Base-by-base conservation (phyloP, 2,329 filamentous ascomycete genomes). In the Curvularia eragrostidis region DNA sequence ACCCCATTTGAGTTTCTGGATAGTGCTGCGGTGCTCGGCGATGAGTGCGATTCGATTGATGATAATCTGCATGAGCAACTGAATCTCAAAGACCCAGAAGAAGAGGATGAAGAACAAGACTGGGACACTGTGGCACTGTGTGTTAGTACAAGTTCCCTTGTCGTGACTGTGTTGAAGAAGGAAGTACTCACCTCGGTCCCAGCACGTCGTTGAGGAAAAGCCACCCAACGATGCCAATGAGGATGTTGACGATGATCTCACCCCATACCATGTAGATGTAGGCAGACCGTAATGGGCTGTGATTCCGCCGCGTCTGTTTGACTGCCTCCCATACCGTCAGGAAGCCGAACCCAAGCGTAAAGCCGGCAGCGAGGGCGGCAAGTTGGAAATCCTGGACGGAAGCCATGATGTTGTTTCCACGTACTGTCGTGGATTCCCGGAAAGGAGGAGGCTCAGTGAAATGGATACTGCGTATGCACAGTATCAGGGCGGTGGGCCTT, bases 41-140 rank as follows among this genome's bases (percentile, higher is more conserved):
- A 85, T 79, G 38, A 85, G 77, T 0, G 79, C 76, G 21, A 84
- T 81, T 52, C 83, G 79, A 62, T 85, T 85, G 67, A 84, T 80
- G 61, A 85, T 84, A 46, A 85, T 85, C 62, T 85, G 82, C 72
- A 84, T 78, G 1, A 85, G 64, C 1, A 84, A 71, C 58, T 85
- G 83, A 13, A 84, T 78, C 38, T 75, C 58, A 26, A 73, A 72
- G 1, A 72, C 68, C 73, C 73, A 75, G 38, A 66, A 68, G 43
- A 73, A 56, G 5, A 75, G 61, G 47, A 74, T 72, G 53, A 70
- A 72, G 63, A 74, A 74, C 3, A 75, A 56, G 5, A 73, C 69
- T 3, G 68, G 67, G 3, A 75, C 58, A 47, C 71, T 75, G 41
- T 28, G 19, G 1, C 3, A 26, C 26, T 6, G 7, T 12, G 12